Conservation (phyloP, 2,329 filamentous ascomycete species). For the Pezicula rhizophila region DNA sequence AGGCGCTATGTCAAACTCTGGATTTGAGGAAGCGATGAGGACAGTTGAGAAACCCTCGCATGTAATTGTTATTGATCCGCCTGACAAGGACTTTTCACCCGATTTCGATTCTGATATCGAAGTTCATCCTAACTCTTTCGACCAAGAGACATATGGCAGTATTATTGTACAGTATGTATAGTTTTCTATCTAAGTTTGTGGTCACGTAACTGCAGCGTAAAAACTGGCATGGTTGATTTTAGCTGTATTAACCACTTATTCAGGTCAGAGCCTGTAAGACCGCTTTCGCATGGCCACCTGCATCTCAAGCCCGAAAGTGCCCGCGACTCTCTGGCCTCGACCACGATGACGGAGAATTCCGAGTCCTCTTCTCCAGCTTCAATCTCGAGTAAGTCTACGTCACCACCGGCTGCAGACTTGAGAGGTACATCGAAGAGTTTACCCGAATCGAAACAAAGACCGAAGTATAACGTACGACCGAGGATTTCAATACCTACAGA, state of each 20-base stretch:
- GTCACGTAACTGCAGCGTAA: conserved; percentile 5
- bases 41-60: conserved; percentile 15
- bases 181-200: conserved; percentile 6
- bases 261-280: conserved; percentile 20
- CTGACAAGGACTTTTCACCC: conserved; percentile 13
- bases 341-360: conserved; percentile 47
- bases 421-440: conserved; percentile 22
- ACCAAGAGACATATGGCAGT: conserved; percentile 13
- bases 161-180: conserved; percentile 21
- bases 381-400: conserved; percentile 58
- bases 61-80: conserved; percentile 22
- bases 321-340: conserved; percentile 43
- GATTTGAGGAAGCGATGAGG: conserved; percentile 19
- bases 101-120: conserved; percentile 8
- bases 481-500: conserved; percentile 79
- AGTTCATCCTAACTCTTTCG: conserved; percentile 12
- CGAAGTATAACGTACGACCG: conserved; percentile 56
- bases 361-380: conserved; percentile 44
- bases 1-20: conserved; percentile 21
- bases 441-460: conserved; percentile 26
- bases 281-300: conserved; percentile 17
- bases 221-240: conserved; percentile 11
- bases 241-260: conserved; percentile 7
- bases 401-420: conserved; percentile 42
- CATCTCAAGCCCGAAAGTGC: conserved; percentile 27